Base-by-base conservation (phyloP, 1,284 basidiomycete genomes). In the Ganoderma lingzhi region DNA sequence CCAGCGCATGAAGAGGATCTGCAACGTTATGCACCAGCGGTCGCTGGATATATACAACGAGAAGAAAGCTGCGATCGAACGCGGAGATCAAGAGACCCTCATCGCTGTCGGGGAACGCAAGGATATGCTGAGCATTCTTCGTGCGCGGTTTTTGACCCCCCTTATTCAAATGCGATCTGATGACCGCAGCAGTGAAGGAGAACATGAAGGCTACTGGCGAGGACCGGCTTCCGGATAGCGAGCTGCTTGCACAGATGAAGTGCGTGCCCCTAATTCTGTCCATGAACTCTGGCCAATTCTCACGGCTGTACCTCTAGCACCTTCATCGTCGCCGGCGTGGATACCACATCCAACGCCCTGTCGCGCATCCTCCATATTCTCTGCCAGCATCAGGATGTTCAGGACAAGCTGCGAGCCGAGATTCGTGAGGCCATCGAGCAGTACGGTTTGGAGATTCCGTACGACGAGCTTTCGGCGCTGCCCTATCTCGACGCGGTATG, bases 51-150 rank as follows among this genome's bases (percentile, higher is more conserved):
- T 78, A 30, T 64, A 71, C 39, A 48, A 71, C 8, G 69, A 63
- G 56, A 79, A 78, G 70, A 74, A 73, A 61, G 59, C 17, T 0
- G 72, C 74, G 28, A 58, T 80, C 2, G 64, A 66, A 35, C 61
- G 62, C 30, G 77, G 77, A 17, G 78, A 78, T 37, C 67, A 75
- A 51, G 75, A 70, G 8, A 62, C 75, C 2, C 39, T 70, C 19
- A 67, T 74, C 28, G 73, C 75, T 53, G 71, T 78, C 12, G 76
- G 74, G 3, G 75, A 78, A 51, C 75, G 77, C 12, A 78, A 76
- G 59, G 78, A 79, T 62, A 72, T 79, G 61, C 71, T 79, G 64
- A 79, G 78, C 66, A 71, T 74, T 23, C 65, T 80, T 9, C 64
- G 78, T 80, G 61, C 45, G 77, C 71, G 1, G 39, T 15, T 2